Evolutionary conservation across 306 rosid species (phyloP), one percentile per base, ranked within the genome.

Genomic region (Vicia faba): DNA sequence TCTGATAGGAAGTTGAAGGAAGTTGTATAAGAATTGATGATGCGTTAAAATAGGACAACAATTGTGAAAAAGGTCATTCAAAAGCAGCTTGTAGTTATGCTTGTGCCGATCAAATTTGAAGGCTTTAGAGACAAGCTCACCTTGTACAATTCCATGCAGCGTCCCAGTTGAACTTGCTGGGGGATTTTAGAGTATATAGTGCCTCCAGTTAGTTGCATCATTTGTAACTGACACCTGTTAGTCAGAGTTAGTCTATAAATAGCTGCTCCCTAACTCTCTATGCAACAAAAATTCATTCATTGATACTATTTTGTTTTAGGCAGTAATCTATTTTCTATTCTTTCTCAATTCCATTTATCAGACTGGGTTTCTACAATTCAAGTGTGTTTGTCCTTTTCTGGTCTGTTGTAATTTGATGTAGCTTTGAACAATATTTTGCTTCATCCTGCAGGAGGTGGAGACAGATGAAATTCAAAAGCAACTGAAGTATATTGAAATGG

Each of bases 401-500:
- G 43, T 64, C 46, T 18, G 14, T 35, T 65, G 54, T 64, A 23
- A 36, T 77, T 77, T 54, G 50, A 20, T 36, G 58, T 61, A 41
- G 56, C 58, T 48, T 79, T 58, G 38, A 25, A 58, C 57, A 25
- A 29, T 41, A 51, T 54, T 40, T 61, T 80, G 28, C 48, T 61
- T 58, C 16, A 6, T 70, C 64, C 46, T 63, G 68, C 91, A 92
- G 98, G 96, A 92, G 79, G 57, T 84, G 79, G 96, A 89, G 75
- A 92, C 88, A 7, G 85, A 80, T 20, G 72, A 84, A 70, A 85
- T 89, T 80, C 74, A 81, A 61, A 86, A 83, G 83, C 96, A 92
- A 78, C 81, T 89, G 67, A 92, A 86, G 84, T 85, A 84, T 80
- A 73, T 85, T 72, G 92, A 92, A 76, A 81, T 74, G 92, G 96